phyloP scores from a whole-genome alignment of 148 eudicot species.

The Rhododendron griersonianum region DNA sequence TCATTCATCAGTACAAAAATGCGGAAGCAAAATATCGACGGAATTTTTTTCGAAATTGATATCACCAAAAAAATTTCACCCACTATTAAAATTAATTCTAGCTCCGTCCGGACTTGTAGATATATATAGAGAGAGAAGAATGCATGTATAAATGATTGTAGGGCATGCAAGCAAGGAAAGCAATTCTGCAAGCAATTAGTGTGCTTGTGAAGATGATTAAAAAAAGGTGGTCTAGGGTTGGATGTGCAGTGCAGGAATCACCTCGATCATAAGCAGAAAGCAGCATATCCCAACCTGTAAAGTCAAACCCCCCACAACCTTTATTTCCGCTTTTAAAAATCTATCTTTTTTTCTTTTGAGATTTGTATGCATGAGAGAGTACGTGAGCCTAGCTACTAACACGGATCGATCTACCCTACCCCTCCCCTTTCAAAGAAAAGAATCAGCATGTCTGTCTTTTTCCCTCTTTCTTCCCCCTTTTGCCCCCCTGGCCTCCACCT shows the following conservation, averaged over 20 bases:
- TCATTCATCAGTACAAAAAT: too few species aligned
- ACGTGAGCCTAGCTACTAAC: slow-evolving; percentile 3
- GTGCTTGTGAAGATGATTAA: not conserved
- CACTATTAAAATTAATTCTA: too few species aligned
- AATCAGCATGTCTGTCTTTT: slow-evolving; percentile 32
- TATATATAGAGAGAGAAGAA: not conserved
- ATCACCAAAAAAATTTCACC: too few species aligned
- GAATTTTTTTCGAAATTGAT: too few species aligned
- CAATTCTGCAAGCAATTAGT: not conserved
- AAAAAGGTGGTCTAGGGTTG: not conserved
- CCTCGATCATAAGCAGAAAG: not conserved
- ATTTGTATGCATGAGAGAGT: slow-evolving; percentile 5
- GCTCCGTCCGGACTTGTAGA: not conserved
- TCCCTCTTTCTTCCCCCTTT: not conserved
- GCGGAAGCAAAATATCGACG: too few species aligned
- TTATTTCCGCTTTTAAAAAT: not conserved
- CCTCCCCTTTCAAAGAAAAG: not conserved
- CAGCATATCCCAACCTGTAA: not conserved
- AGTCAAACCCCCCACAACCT: slow-evolving; percentile 17
- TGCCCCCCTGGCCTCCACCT: not conserved
- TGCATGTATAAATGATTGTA: not conserved
- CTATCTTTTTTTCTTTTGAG: not conserved
- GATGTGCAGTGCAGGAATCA: slow-evolving; percentile 3
- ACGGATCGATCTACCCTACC: slow-evolving; percentile 10
- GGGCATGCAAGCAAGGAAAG: not conserved